These are phyloP conservation scores for Capsicum rhomboideum DNA, from an alignment of 257 asterid species.

Conservation along the genomic window DNA sequence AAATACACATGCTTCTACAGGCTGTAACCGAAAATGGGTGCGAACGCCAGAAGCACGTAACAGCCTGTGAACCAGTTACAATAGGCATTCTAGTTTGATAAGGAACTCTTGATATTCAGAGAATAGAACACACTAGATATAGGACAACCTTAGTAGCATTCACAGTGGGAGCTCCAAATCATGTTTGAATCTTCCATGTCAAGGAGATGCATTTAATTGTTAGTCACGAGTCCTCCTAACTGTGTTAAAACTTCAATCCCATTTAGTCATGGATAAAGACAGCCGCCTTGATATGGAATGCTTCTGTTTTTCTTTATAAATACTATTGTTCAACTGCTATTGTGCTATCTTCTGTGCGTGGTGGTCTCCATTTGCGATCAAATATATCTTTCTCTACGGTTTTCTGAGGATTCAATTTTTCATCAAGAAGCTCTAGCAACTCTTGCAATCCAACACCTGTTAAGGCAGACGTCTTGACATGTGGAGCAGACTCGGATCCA, in stretches of 20 bases:
- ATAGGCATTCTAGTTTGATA: neutral
- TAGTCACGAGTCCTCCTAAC: neutral
- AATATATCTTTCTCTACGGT: constrained; percentile 39
- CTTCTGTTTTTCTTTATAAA: neutral
- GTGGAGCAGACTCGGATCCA: constrained; percentile 21
- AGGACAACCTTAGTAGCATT: neutral
- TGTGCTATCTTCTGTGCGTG: constrained; percentile 39
- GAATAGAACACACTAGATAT: neutral
- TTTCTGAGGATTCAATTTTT: constrained; percentile 32
- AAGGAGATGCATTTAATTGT: neutral
- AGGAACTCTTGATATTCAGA: neutral
- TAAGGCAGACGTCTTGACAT: constrained; percentile 68
- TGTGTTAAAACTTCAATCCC: neutral
- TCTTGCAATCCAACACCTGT: constrained; percentile 81
- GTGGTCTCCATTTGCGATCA: constrained; percentile 86
- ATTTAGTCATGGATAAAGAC: too few species aligned
- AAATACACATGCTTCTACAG: neutral
- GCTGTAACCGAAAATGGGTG: neutral
- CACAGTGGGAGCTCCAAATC: neutral
- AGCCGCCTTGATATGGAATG: neutral
- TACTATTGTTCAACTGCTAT: constrained; percentile 38
- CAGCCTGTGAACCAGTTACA: neutral
- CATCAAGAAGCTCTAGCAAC: constrained; percentile 64
- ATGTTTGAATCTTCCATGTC: neutral
- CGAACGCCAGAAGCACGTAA: neutral